Evolutionary conservation across 2,329 filamentous ascomycete species (phyloP), one percentile per base, ranked within the genome.

Genomic region (Thermomyces lanuginosus): DNA sequence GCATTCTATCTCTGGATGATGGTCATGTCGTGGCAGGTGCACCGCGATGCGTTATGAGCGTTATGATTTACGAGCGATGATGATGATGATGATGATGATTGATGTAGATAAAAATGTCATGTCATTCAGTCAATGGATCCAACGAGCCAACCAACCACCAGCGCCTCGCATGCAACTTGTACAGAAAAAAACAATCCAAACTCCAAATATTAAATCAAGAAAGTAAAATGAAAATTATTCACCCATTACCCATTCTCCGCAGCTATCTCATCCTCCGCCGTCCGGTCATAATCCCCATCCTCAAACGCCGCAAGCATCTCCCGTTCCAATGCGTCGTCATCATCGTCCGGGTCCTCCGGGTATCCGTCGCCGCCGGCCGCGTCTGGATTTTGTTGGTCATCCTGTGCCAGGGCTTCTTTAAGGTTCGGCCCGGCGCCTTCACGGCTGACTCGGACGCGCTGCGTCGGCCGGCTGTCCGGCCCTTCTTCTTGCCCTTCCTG

Each of bases 1-100:
- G 61, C 73, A n/a, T 72, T 75, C 39, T 61, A 72, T 42, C 44
- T 74, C 12, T 76, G 69, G 66, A 72, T 75, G 66, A 67, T 74
- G 45, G 49, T 76, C 24, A 65, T 75, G 58, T 65, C 63, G 4
- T 63, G 55, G 46, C 63, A 68, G 41, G 67, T 72, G 22, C 43
- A 53, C 39, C 43, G 46, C 8, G 46, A 53, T 41, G 42, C 46
- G 7, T 30, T 9, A 20, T 33, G 27, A 30, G n/a, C n/a, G n/a
- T n/a, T 24, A 2, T 8, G 24, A 25, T 14, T 10, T 7, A 11
- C 20, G 4, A 15, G 11, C 7, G 16, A 24, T 21, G 5, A 8
- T 27, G 14, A 19, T 28, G 16, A 22, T 29, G 16, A 11, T 14
- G 9, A 18, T 10, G 16, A 20, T 12, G 16, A 22, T 20, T 24